Evolutionary conservation across 768 basidiomycete genomes (phyloP).

Genomic region (Clathrus columnatus): DNA sequence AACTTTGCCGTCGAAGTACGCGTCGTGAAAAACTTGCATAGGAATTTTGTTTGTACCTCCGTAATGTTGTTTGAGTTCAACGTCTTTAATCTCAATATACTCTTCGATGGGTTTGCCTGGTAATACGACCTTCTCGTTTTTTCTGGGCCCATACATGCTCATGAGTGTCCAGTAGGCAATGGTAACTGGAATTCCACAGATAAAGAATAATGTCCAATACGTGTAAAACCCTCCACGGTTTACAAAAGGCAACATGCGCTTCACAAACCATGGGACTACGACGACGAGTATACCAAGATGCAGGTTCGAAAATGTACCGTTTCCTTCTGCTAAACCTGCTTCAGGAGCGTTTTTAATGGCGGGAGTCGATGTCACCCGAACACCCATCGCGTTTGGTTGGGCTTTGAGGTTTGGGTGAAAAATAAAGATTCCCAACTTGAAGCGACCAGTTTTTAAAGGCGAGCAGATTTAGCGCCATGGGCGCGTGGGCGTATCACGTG

Average conservation of each 20-base stretch:
- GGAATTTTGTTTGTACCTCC: conserved; percentile 86
- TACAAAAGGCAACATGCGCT: conserved; percentile 73
- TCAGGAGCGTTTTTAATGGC: conserved; percentile 83
- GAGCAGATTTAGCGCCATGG: not conserved
- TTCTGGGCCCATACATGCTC: conserved; percentile 71
- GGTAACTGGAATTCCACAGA: conserved; percentile 70
- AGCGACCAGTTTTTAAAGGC: not conserved
- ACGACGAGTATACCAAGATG: conserved; percentile 74
- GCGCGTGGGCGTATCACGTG: not conserved
- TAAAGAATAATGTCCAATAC: conserved; percentile 67
- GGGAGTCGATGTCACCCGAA: conserved; percentile 56
- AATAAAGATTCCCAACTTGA: not conserved
- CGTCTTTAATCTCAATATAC: conserved; percentile 87
- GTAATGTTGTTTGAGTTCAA: conserved; percentile 71
- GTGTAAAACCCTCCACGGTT: conserved; percentile 79
- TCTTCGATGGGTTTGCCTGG: conserved; percentile 82
- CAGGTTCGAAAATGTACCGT: conserved; percentile 71
- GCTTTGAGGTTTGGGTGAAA: not conserved
- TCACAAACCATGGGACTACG: conserved; percentile 76
- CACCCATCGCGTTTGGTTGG: conserved; percentile 18
- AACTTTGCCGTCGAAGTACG: conserved; percentile 92
- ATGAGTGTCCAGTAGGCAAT: conserved; percentile 86
- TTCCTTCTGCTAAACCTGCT: conserved; percentile 77
- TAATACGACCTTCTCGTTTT: conserved; percentile 76
- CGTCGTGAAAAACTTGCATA: conserved; percentile 96